Base-by-base conservation (phyloP, 306 rosid genomes). In the Astragalus glycyphyllos region DNA sequence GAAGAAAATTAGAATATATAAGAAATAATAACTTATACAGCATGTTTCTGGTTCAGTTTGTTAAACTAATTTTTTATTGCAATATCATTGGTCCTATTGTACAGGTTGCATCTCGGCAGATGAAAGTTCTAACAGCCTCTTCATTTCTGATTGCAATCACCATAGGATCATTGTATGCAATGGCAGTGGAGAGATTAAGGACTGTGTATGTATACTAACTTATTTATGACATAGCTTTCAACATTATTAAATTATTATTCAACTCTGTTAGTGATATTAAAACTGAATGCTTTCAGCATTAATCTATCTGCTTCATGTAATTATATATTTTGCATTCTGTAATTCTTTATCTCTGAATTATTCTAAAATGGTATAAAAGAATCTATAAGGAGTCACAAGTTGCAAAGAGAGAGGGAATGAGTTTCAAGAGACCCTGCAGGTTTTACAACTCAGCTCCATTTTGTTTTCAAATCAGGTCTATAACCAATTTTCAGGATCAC, bases 101-200 rank as follows among this genome's bases (percentile, higher is more conserved):
- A 46, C 88, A 90, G 98, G 94, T 12, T 90, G 92, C 45, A 66
- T 88, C 58, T 87, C 98, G 61, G 86, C 92, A 2, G 97, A 93
- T 87, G 89, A 91, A 77, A 65, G 59, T 60, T 68, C 83, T 41
- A 72, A 79, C 57, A 90, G 92, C 61, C 84, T 93, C 79, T 93
- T 90, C 82, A 56, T 93, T 80, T 93, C 97, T 26, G 97, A 90
- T 76, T 83, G 96, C 87, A 89, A 87, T 80, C 96, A 93, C 78
- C 97, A 93, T 57, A 86, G 98, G 71, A 87, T 93, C 60, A 82
- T 93, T 46, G 82, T 93, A 72, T 77, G 81, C 15, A 80, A 86
- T 76, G 87, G 71, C 68, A 73, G 81, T 7, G 98, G 97, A 74
- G 79, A 83, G 80, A 87, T 93, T 82, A 72, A 87, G 77, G 96